Evolutionary conservation across 805 yeast species (phyloP).

Genomic region (Candida fluviatilis): DNA sequence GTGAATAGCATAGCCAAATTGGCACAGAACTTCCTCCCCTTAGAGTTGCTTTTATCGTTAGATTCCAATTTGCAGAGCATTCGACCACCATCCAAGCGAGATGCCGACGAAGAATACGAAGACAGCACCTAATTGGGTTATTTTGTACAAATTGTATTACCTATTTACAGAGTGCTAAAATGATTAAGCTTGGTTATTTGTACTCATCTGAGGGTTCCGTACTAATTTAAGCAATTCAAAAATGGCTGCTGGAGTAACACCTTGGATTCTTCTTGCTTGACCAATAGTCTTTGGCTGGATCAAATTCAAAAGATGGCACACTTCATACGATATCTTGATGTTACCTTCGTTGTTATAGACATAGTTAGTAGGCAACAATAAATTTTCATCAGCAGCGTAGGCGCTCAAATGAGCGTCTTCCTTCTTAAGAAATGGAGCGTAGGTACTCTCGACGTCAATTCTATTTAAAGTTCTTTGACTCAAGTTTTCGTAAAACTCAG

Average conservation of each 20-base stretch:
- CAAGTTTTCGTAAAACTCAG: slow-evolving; percentile 21
- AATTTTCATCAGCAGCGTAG: slow-evolving; percentile 75
- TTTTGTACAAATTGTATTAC: slow-evolving; percentile 2
- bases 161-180: too few species aligned
- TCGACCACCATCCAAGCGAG: not conserved
- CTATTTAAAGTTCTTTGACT: slow-evolving; percentile 48
- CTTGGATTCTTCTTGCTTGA: slow-evolving; percentile 92
- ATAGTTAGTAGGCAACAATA: slow-evolving; percentile 64
- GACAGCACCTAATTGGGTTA: too few species aligned
- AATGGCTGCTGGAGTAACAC: slow-evolving; percentile 90
- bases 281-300: slow-evolving; percentile 89
- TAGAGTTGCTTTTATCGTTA: slow-evolving; percentile 29
- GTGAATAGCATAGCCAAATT: slow-evolving; percentile 22
- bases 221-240: slow-evolving; percentile 68
- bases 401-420: slow-evolving; percentile 72
- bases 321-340: slow-evolving; percentile 66
- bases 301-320: slow-evolving; percentile 59
- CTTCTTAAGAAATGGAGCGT: slow-evolving; percentile 72
- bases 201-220: not conserved
- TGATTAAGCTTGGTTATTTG: not conserved
- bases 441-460: slow-evolving; percentile 74
- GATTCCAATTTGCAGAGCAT: slow-evolving; percentile 23
- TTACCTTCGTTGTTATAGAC: slow-evolving; percentile 56
- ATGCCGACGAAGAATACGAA: not conserved
- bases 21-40: slow-evolving; percentile 34